Percentiles rank a stretch among this genome's conserved stretches.
Conservation (phyloP, 257 asterid genomes). For the Jaltomata sinuosa region DNA sequence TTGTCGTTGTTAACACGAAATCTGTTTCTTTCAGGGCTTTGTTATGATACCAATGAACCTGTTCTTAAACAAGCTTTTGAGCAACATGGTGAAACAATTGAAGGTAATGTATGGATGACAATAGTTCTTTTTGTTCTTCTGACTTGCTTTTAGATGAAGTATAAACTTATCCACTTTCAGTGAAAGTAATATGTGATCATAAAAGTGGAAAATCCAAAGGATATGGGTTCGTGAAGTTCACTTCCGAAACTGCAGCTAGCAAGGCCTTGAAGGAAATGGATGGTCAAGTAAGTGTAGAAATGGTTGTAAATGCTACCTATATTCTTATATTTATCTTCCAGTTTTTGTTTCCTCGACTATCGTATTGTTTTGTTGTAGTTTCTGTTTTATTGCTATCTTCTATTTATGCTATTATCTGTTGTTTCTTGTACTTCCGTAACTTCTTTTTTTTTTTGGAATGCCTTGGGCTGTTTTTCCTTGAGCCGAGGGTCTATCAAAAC, state of each 20-base stretch:
- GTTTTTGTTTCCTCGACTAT: background rate
- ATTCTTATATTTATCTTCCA: background rate
- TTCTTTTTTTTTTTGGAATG: background rate
- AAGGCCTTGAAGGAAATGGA: conserved; percentile 67
- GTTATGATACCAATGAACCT: conserved; percentile 68
- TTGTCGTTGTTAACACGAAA: background rate
- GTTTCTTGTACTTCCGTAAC: background rate
- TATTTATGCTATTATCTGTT: background rate
- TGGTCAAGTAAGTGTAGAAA: conserved; percentile 39
- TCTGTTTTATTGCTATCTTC: background rate
- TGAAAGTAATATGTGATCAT: conserved; percentile 68
- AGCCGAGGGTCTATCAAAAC: too few relatives aligned
- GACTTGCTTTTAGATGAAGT: background rate
- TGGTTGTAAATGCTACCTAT: background rate
- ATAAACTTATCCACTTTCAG: conserved; percentile 20
- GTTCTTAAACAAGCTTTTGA: conserved; percentile 53
- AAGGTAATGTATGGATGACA: conserved; percentile 25
- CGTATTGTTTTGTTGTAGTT: background rate
- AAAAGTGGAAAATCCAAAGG: conserved; percentile 70
- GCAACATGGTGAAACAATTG: conserved; percentile 49
- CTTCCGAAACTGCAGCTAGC: conserved; percentile 39
- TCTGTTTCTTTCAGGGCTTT: conserved; percentile 46
- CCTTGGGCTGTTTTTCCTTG: background rate
- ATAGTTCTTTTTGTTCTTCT: background rate
- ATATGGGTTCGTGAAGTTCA: conserved; percentile 59